A percentile compares a stretch with the other conserved stretches of the same genome.
Conservation (phyloP, 768 basidiomycete species). For the Lentinus tigrinus region DNA sequence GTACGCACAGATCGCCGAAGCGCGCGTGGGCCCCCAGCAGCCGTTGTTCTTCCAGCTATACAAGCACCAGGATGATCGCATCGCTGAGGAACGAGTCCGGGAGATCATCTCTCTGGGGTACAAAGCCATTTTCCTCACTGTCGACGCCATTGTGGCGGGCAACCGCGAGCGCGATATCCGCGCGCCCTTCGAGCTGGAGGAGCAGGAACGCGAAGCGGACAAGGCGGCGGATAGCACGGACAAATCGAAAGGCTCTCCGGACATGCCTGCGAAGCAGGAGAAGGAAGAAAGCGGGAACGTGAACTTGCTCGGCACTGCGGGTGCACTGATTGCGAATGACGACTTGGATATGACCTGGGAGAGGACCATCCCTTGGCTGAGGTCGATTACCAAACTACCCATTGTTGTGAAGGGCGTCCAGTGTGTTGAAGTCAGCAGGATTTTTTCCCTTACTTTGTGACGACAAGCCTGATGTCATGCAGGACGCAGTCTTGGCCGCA, state of each 20-base stretch:
- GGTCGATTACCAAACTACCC: slow-evolving; percentile 66
- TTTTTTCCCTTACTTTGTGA: slow-evolving; percentile 7
- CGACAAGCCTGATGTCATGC: slow-evolving; percentile 27
- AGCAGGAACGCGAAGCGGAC: slow-evolving; percentile 28
- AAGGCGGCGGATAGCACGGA: slow-evolving; percentile 5
- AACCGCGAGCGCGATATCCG: slow-evolving; percentile 78
- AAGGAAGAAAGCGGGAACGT: slow-evolving; percentile 32
- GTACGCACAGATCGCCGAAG: slow-evolving; percentile 57
- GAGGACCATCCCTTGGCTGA: slow-evolving; percentile 79
- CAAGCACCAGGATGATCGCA: slow-evolving; percentile 67
- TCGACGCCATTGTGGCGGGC: slow-evolving; percentile 82
- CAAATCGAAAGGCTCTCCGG: slow-evolving; percentile 21
- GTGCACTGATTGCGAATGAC: slow-evolving; percentile 61
- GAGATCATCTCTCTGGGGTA: slow-evolving; percentile 75
- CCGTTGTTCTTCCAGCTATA: slow-evolving; percentile 84
- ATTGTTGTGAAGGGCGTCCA: slow-evolving; percentile 80
- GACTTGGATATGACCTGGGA: slow-evolving; percentile 81
- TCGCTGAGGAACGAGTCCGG: slow-evolving; percentile 67
- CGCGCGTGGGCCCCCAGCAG: slow-evolving; percentile 52
- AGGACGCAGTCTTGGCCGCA: slow-evolving; percentile 86
- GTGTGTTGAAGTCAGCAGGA: slow-evolving; percentile 58
- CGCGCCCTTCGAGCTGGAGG: slow-evolving; percentile 56
- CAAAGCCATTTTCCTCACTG: slow-evolving; percentile 88
- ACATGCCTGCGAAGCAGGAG: slow-evolving; percentile 29
- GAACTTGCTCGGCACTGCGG: slow-evolving; percentile 61